Evolutionary conservation across 139 green algal species (phyloP).

Genomic region (Chlamydomonas incerta): DNA sequence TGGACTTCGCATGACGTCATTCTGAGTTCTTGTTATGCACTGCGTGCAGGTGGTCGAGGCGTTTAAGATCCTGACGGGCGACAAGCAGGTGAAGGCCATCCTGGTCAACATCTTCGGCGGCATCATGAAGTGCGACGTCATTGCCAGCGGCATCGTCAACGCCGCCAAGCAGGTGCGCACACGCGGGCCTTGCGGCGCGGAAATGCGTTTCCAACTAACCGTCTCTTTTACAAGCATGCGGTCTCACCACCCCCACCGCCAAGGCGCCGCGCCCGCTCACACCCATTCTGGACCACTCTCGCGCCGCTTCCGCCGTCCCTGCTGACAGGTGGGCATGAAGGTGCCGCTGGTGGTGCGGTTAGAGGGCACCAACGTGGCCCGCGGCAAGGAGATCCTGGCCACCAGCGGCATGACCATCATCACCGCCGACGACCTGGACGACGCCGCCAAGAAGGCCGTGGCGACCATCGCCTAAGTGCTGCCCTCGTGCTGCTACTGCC

Average conservation of each 20-base stretch:
- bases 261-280: too few species aligned
- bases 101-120: slow-evolving; percentile 99
- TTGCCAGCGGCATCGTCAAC: slow-evolving; percentile 96
- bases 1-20: too few species aligned
- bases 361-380: slow-evolving; percentile 98
- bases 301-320: neutral
- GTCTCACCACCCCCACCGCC: too few species aligned
- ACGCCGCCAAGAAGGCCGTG: slow-evolving; percentile 96
- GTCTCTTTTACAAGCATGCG: too few species aligned
- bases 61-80: slow-evolving; percentile 95
- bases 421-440: slow-evolving; percentile 94
- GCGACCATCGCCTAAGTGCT: slow-evolving; percentile 32
- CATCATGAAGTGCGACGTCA: slow-evolving; percentile 99
- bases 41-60: slow-evolving; percentile 89
- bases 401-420: slow-evolving; percentile 87
- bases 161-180: slow-evolving; percentile 88
- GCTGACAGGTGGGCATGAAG: slow-evolving; percentile 77
- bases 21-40: neutral
- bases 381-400: slow-evolving; percentile 92
- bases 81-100: slow-evolving; percentile 97
- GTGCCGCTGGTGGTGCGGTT: slow-evolving; percentile 96
- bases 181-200: neutral
- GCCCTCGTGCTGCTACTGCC: too few species aligned
- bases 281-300: too few species aligned
- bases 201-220: too few species aligned